Percentiles rank a stretch among this genome's conserved stretches.
Evolutionary conservation across 1,139 yeast species (phyloP).

Genomic region (Ogataea hybrid): DNA sequence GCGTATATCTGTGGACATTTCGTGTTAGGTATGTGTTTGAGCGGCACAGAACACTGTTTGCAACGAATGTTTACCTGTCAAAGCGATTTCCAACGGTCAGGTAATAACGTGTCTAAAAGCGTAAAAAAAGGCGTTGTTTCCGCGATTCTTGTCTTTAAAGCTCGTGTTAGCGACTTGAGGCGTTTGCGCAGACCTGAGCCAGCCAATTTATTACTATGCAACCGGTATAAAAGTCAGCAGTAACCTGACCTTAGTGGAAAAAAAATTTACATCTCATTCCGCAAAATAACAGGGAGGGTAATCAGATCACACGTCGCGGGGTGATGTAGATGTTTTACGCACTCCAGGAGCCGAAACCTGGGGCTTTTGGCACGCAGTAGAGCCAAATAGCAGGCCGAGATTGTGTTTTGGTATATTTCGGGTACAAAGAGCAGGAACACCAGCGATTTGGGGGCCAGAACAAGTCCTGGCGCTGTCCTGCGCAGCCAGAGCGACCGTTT

Average conservation of each 20-base stretch:
- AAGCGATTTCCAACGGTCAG: neutral
- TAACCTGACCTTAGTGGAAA: slow-evolving; percentile 9
- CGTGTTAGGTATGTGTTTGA: neutral
- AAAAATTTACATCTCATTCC: slow-evolving; percentile 8
- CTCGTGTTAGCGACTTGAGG: neutral
- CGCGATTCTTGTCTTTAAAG: neutral
- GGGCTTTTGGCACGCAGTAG: neutral
- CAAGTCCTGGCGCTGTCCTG: no score
- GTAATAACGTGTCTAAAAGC: neutral
- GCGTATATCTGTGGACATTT: slow-evolving; percentile 29
- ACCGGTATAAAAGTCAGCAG: slow-evolving; percentile 1
- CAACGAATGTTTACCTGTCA: slow-evolving; percentile 4
- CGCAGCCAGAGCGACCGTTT: no score
- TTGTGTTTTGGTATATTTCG: no score
- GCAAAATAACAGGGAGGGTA: slow-evolving; percentile 12
- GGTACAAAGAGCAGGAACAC: no score
- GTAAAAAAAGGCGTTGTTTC: neutral
- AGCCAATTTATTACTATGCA: neutral
- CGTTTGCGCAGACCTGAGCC: neutral
- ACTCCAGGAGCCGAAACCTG: neutral
- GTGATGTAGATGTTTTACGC: neutral
- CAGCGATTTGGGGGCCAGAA: no score
- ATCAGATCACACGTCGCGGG: neutral
- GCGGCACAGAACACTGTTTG: neutral
- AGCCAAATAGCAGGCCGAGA: neutral